phyloP scores from a whole-genome alignment of 2,329 filamentous ascomycete species.

The Aspergillus spinulosporus region DNA sequence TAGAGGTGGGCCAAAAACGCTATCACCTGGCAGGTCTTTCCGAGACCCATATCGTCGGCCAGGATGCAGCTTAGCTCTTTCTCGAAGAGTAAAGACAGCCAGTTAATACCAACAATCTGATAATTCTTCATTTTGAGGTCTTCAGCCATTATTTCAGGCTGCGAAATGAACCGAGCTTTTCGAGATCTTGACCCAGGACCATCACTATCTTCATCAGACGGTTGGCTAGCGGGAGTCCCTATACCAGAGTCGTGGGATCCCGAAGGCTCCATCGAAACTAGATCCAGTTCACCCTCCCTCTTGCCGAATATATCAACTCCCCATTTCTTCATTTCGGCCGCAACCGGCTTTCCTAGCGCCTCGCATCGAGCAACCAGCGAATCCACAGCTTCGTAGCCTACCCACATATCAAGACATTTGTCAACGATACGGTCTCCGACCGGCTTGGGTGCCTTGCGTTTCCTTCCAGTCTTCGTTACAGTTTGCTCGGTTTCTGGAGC shows the following conservation, averaged over 20 bases:
- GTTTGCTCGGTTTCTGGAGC: slow-evolving; percentile 40
- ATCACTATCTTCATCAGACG: slow-evolving; percentile 50
- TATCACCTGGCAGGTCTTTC: slow-evolving; percentile 97
- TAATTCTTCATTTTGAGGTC: slow-evolving; percentile 84
- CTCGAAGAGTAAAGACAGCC: slow-evolving; percentile 81
- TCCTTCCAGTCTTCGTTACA: slow-evolving; percentile 53
- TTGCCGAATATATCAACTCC: slow-evolving; percentile 65
- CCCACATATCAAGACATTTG: slow-evolving; percentile 70
- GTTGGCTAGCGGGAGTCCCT: slow-evolving; percentile 58
- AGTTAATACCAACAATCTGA: slow-evolving; percentile 91
- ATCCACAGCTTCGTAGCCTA: slow-evolving; percentile 80
- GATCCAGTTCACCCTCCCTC: slow-evolving; percentile 61
- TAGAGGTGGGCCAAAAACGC: slow-evolving; percentile 83
- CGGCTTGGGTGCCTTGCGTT: slow-evolving; percentile 52
- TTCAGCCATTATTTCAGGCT: slow-evolving; percentile 76
- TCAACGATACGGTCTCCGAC: slow-evolving; percentile 69
- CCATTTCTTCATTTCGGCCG: slow-evolving; percentile 66
- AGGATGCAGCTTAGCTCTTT: slow-evolving; percentile 83
- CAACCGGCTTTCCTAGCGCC: slow-evolving; percentile 66
- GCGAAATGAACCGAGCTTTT: slow-evolving; percentile 54
- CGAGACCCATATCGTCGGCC: slow-evolving; percentile 93
- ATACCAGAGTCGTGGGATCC: slow-evolving; percentile 65
- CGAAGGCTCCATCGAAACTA: slow-evolving; percentile 54
- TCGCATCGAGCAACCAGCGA: slow-evolving; percentile 76
- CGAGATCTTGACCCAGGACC: slow-evolving; percentile 36